phyloP scores from a whole-genome alignment of 2,329 filamentous ascomycete species.

The Fusarium camptoceras region DNA sequence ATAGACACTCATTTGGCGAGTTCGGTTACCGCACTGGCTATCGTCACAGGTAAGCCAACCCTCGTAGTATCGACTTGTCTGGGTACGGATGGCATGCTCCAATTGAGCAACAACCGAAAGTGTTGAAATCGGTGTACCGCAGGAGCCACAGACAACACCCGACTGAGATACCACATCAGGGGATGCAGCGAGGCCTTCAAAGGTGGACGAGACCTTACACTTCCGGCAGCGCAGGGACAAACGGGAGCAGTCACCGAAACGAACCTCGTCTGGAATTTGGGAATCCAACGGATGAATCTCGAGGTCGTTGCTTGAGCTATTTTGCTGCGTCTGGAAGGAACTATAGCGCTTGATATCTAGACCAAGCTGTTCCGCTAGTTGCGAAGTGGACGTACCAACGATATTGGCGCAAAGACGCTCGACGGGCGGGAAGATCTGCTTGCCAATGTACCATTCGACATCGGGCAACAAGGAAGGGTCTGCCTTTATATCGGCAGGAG shows the following conservation, averaged over 20 bases:
- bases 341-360: constrained; percentile 90
- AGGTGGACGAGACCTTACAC: constrained; percentile 79
- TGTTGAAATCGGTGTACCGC: constrained; percentile 72
- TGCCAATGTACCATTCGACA: constrained; percentile 97
- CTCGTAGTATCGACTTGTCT: constrained; percentile 89
- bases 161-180: constrained; percentile 73
- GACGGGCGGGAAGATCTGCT: constrained; percentile 97
- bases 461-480: constrained; percentile 84
- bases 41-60: constrained; percentile 94
- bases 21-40: constrained; percentile 84
- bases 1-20: constrained; percentile 92
- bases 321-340: constrained; percentile 57
- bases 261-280: constrained; percentile 90
- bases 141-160: constrained; percentile 80
- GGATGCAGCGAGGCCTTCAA: constrained; percentile 77
- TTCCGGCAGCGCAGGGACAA: constrained; percentile 82
- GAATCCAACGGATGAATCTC: constrained; percentile 93
- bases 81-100: constrained; percentile 82
- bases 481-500: constrained; percentile 83
- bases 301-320: constrained; percentile 67
- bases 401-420: constrained; percentile 98
- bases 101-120: constrained; percentile 87
- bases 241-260: constrained; percentile 84
- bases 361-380: constrained; percentile 92
- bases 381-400: constrained; percentile 87